Conservation (phyloP, 2,329 filamentous ascomycete species). For the Verticillium longisporum region DNA sequence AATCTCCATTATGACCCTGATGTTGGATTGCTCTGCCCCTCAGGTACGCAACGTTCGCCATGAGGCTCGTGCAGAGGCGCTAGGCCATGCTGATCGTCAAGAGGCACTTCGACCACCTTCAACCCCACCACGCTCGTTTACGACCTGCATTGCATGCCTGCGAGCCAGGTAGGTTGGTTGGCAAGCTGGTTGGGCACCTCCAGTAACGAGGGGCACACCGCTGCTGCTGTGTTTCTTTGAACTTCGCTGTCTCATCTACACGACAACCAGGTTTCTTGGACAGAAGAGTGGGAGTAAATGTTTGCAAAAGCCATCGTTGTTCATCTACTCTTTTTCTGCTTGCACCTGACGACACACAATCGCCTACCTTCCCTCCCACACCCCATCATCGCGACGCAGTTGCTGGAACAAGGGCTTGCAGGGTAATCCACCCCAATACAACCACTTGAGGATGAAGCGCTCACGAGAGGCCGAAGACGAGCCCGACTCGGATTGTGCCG, state of each 20-base stretch:
- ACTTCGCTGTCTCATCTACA: not conserved
- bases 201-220: not conserved
- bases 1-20: not conserved
- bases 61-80: not conserved
- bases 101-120: not conserved
- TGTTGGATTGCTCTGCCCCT: not conserved
- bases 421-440: slow-evolving; percentile 6
- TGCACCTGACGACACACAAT: not conserved
- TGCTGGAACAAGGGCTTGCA: not conserved
- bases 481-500: slow-evolving; percentile 21
- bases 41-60: not conserved
- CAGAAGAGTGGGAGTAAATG: not conserved
- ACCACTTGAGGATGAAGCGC: slow-evolving; percentile 46
- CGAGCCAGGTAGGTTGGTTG: not conserved
- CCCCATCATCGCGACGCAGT: not conserved
- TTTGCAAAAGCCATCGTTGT: not conserved
- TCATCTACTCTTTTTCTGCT: not conserved
- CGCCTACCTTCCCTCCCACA: not conserved
- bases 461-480: slow-evolving; percentile 52
- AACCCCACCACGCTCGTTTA: not conserved
- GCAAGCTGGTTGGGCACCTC: not conserved
- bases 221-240: not conserved
- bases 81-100: not conserved
- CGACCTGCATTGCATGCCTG: not conserved
- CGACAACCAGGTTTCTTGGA: too few species aligned